Conservation (phyloP, 331 rosid genomes). For the Malus hybrid region DNA sequence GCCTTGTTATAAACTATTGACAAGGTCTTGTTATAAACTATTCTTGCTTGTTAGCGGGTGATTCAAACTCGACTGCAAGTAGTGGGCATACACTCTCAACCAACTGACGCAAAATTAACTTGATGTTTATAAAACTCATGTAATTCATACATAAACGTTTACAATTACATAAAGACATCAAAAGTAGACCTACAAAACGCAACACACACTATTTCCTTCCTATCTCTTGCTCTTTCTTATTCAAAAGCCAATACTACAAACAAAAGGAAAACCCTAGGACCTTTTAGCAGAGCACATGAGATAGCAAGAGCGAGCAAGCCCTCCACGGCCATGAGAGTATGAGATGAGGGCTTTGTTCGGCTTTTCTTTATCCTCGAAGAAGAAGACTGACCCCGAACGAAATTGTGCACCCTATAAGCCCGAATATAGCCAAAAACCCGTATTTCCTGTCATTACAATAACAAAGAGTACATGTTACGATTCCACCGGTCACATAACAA, state of each 20-base stretch:
- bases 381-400: constrained; percentile 45
- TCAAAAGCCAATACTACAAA: background rate
- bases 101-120: background rate
- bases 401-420: constrained; percentile 40
- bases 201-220: background rate
- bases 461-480: background rate
- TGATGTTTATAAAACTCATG: background rate
- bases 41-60: background rate
- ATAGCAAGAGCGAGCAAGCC: background rate
- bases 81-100: accelerated
- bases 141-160: background rate
- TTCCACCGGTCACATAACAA: background rate
- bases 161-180: background rate
- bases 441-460: constrained; percentile 25
- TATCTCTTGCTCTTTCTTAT: background rate
- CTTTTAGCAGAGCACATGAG: background rate
- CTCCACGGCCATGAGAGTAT: background rate
- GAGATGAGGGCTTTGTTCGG: background rate
- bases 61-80: background rate
- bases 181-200: background rate
- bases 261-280: background rate
- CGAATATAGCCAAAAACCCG: constrained; percentile 32
- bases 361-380: constrained; percentile 1
- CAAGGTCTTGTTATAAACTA: background rate
- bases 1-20: background rate